Evolutionary conservation across 768 basidiomycete species (phyloP), one percentile per base, ranked within the genome.

Genomic region (Termitomyces sp.): DNA sequence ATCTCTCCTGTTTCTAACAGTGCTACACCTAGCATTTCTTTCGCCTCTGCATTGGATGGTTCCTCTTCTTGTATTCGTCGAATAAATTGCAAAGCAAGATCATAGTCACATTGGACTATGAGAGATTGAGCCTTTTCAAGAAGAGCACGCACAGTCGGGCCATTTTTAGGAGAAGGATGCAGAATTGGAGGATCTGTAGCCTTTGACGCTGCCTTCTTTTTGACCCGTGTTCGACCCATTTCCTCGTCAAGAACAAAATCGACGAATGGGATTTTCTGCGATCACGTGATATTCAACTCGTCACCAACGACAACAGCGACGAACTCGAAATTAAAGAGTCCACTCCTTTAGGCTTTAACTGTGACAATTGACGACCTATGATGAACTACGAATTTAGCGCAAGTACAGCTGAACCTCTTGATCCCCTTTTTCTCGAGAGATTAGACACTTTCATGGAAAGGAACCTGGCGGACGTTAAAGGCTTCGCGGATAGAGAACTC

Each of bases 71-170:
- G 72, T 18, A 88, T 79, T 45, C 93, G 82, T 46, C 77, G 74
- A 40, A 85, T 75, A 68, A 95, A 94, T 53, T 80, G 83, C 52
- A 80, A 73, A 2, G 93, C 92, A 49, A 95, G 83, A 51, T 88
- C 82, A 68, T 90, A 94, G 70, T 94, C 86, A 66, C 88, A 92
- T 73, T 93, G 89, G 24, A 86, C 79, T 63, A 95, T 81, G 55
- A 95, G 77, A n/a, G 80, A 75, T 66, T 91, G 90, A 0, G 90
- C 86, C 69, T 93, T 94, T 67, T 85, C 83, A 35, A 91, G 72
- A 6, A 93, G 74, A 12, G 86, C 74, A 10, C 77, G 54, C 54
- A 82, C 70, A 30, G 85, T 71, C 1, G 84, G 84, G 2, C 68
- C 54, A 28, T 73, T 67, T 16, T 70, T 24, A 4, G 68, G 20